These are phyloP conservation scores for Rhodotorula paludigena DNA, from an alignment of 768 basidiomycete genomes.

Conservation along the genomic window DNA sequence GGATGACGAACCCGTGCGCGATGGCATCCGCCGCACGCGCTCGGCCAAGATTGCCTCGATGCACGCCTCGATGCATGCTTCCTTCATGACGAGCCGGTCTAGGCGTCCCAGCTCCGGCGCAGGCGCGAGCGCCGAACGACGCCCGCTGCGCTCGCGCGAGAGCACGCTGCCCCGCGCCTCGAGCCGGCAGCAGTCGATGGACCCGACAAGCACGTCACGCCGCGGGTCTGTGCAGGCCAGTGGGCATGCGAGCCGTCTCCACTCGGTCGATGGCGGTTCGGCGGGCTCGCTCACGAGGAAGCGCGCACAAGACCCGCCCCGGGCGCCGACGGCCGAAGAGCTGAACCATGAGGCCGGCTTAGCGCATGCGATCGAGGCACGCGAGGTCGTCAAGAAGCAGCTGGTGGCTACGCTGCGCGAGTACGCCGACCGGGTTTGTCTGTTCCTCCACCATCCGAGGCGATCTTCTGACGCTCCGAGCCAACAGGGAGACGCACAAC, in stretches of 20 bases:
- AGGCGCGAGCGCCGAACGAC: neutral
- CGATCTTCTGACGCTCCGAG: too few species aligned
- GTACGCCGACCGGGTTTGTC: conserved; percentile 32
- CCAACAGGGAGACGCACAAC: conserved; percentile 31
- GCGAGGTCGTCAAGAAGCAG: conserved; percentile 23
- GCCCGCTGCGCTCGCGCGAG: conserved; percentile 7
- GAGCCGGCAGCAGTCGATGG: conserved; percentile 21
- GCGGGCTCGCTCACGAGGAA: too few species aligned
- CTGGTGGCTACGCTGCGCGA: conserved; percentile 17
- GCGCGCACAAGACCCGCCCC: neutral
- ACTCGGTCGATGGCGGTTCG: neutral
- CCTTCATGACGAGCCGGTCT: conserved; percentile 22
- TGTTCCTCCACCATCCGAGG: neutral
- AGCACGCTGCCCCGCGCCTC: neutral
- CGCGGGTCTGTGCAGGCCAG: conserved; percentile 1
- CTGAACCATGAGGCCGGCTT: neutral
- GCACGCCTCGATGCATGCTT: conserved; percentile 23
- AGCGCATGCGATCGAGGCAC: neutral
- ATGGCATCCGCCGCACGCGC: conserved; percentile 4
- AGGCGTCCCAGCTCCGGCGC: conserved; percentile 19
- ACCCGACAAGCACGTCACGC: neutral
- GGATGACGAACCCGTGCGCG: neutral
- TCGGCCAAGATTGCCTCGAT: conserved; percentile 26
- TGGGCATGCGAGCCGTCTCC: neutral
- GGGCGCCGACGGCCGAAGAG: neutral